These are phyloP conservation scores for Ustilago vetiveriae DNA, from an alignment of 1,284 basidiomycete species.

Conservation along the genomic window DNA sequence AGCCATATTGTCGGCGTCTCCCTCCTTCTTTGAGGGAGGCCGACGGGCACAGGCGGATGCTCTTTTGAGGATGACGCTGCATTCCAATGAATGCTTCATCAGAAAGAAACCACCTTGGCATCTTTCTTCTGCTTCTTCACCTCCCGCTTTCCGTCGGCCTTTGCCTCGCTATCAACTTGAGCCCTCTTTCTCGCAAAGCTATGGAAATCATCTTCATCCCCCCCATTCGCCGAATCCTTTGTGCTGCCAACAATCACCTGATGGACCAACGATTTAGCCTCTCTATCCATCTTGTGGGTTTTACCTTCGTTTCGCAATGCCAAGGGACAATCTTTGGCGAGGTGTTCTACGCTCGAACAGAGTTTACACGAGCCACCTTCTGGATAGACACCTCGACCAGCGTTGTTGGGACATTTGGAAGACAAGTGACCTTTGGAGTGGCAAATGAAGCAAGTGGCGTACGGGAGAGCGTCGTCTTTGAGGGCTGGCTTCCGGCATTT, in stretches of 20 bases:
- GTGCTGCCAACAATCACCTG: constrained; percentile 44
- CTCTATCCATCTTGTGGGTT: constrained; percentile 20
- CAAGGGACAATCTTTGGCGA: constrained; percentile 82
- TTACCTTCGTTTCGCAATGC: constrained; percentile 70
- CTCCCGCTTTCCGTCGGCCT: constrained; percentile 4
- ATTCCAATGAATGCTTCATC: too few relatives aligned
- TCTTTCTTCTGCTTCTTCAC: constrained; percentile 13
- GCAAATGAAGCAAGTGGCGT: constrained; percentile 91
- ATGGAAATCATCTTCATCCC: constrained; percentile 94
- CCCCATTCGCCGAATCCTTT: constrained; percentile 73
- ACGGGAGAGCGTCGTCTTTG: constrained; percentile 73
- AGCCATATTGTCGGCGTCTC: too few relatives aligned
- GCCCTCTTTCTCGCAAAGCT: constrained; percentile 75
- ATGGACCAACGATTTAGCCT: constrained; percentile 20
- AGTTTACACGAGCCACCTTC: constrained; percentile 94
- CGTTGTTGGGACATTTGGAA: constrained; percentile 81
- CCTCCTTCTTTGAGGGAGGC: too few relatives aligned
- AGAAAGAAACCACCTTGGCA: constrained; percentile 42
- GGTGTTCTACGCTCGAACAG: constrained; percentile 82
- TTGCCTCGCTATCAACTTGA: constrained; percentile 71
- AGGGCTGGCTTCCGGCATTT: constrained; percentile 78
- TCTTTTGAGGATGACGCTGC: too few relatives aligned
- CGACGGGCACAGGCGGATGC: too few relatives aligned
- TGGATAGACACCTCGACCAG: constrained; percentile 83
- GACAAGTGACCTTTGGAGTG: constrained; percentile 78